These are phyloP conservation scores for Monosporascus sp. DNA, from an alignment of 2,329 filamentous ascomycete species.

Conservation along the genomic window DNA sequence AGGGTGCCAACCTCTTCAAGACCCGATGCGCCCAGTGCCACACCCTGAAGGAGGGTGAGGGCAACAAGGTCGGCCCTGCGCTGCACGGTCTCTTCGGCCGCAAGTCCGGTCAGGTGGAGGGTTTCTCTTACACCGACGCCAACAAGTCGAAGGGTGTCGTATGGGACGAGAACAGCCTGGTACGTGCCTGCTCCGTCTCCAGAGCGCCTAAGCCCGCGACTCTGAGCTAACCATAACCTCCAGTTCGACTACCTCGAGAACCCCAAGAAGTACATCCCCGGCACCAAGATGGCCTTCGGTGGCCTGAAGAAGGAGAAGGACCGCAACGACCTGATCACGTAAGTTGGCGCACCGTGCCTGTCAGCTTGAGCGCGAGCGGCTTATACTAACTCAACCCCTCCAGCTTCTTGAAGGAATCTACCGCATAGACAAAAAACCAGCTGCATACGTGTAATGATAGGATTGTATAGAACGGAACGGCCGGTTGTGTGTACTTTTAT, in stretches of 20 bases:
- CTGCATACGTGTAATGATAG: conserved; percentile 30
- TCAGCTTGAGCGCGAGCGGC: neutral
- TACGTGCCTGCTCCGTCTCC: conserved; percentile 39
- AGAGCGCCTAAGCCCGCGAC: neutral
- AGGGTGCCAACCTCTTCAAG: conserved; percentile 99
- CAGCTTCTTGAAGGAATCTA: conserved; percentile 66
- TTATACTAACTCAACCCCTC: conserved; percentile 2
- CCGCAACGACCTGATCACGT: conserved; percentile 97
- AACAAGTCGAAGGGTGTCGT: conserved; percentile 95
- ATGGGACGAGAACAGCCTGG: conserved; percentile 83
- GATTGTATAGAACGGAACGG: conserved; percentile 28
- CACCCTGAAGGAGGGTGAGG: conserved; percentile 82
- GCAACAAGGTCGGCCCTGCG: conserved; percentile 97
- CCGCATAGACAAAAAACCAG: conserved; percentile 52
- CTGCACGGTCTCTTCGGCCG: conserved; percentile 97
- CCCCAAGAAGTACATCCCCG: conserved; percentile 99
- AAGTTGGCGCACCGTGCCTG: conserved; percentile 37
- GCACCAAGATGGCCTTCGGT: conserved; percentile 99
- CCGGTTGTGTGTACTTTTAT: conserved; percentile 28
- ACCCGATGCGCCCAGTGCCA: conserved; percentile 98
- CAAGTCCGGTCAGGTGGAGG: conserved; percentile 84
- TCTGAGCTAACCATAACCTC: conserved; percentile 6
- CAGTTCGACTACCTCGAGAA: conserved; percentile 99
- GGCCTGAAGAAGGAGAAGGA: conserved; percentile 99
- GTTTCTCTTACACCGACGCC: conserved; percentile 97